Base-by-base conservation (phyloP, 352 stramenopile species). In the Thraustotheca clavata region DNA sequence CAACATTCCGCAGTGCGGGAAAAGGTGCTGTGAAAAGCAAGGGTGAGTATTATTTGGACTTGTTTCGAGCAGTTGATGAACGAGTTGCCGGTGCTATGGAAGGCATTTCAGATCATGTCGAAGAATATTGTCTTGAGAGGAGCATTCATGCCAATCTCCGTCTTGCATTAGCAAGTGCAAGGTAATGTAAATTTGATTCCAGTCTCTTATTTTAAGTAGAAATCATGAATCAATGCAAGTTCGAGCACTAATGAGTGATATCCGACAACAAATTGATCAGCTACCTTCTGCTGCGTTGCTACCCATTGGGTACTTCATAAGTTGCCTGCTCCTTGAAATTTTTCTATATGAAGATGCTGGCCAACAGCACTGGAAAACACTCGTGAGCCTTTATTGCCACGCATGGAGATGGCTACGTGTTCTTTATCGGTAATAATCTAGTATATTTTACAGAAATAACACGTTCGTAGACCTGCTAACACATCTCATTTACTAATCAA, bases 301-400 rank as follows among this genome's bases (percentile, higher is more conserved):
- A 11, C 81, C 83, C 7, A 69, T 93, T 3, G 80, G 87, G 49
- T 79, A 79, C 49, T 82, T 86, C 57, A 47, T 93, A 4, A 76
- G 70, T 5, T 41, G 89, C 20, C 48, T 43, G 5, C 83, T 69
- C 68, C 69, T 78, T 3, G 72, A 76, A 61, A 68, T 82, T 1
- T 52, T 81, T 6, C 35, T 65, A 8, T 20, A 54, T 8, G 57
- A 65, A 54, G 47, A 54, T 5, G 57, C 46, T 4, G 22, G 18
- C 9, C 57, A 43, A 8, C 38, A 38, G 27, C 18, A 52, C 39
- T 27, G 18, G 11, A n/a, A 36, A 12, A 27, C 57, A 8, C 41
- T 65, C 26, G 4, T 65, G 12, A 43, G 22, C 18, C 4, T 54
- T 12, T 65, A 65, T 46, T 31, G 52, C 18, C 57, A 65, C 36